A percentile compares a stretch with the other conserved stretches of the same genome.
Conservation (phyloP, 1,284 basidiomycete genomes). For the Irpex sp. region DNA sequence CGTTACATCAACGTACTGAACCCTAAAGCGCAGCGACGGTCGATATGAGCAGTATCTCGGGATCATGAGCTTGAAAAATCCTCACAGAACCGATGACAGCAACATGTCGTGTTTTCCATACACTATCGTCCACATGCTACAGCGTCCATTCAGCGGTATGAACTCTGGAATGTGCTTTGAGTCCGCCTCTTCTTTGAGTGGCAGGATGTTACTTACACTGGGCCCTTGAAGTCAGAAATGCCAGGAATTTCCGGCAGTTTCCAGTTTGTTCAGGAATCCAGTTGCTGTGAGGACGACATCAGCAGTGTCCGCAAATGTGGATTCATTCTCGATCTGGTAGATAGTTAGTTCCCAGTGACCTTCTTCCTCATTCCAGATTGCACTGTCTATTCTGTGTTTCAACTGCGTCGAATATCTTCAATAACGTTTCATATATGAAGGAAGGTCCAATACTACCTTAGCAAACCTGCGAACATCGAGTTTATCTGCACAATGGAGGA, state of each 20-base stretch:
- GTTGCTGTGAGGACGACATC: conserved; percentile 50
- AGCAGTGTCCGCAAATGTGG: conserved; percentile 40
- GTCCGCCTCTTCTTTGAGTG: neutral
- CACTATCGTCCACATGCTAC: neutral
- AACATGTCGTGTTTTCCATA: conserved; percentile 2
- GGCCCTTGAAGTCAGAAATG: conserved; percentile 44
- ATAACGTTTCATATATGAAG: neutral
- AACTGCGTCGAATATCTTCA: neutral
- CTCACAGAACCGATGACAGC: conserved; percentile 7
- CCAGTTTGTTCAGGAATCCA: conserved; percentile 47
- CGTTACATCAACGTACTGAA: too few relatives aligned
- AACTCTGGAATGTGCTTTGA: neutral
- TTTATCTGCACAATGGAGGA: conserved; percentile 40
- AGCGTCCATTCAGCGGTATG: conserved; percentile 5
- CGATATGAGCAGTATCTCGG: too few relatives aligned
- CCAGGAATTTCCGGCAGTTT: conserved; percentile 54
- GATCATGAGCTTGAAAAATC: neutral
- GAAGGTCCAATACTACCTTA: conserved; percentile 28
- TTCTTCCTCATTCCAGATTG: conserved; percentile 41
- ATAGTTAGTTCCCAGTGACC: conserved; percentile 40
- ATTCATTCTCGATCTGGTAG: neutral
- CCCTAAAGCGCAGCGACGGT: too few relatives aligned
- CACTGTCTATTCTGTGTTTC: conserved; percentile 44
- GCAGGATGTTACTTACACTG: conserved; percentile 18
- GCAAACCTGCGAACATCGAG: conserved; percentile 48